Evolutionary conservation across 1,284 basidiomycete genomes (phyloP).

Genomic region (Naganishia sp.): DNA sequence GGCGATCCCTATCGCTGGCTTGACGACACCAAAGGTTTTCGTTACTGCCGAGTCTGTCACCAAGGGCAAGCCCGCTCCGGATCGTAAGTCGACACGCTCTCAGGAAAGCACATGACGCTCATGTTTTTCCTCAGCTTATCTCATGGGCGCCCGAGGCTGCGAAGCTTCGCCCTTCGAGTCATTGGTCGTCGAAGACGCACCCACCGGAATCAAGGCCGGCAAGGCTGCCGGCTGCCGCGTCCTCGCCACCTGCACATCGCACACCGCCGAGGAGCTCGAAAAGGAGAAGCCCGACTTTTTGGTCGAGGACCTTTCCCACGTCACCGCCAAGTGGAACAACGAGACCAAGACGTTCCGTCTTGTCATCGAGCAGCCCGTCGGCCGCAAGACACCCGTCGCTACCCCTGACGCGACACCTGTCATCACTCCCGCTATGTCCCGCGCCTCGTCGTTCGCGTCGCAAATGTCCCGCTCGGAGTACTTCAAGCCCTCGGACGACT

Average conservation of each 20-base stretch:
- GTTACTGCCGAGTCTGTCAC: constrained; percentile 56
- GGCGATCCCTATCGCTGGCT: constrained; percentile 52
- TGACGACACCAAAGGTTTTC: constrained; percentile 53
- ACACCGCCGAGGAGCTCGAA: constrained; percentile 53
- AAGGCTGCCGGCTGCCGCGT: constrained; percentile 55
- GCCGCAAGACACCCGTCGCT: constrained; percentile 46
- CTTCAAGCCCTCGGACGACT: constrained; percentile 45
- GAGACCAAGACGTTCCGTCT: constrained; percentile 48
- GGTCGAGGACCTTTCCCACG: constrained; percentile 53
- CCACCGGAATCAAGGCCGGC: constrained; percentile 55
- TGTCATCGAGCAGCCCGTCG: constrained; percentile 53
- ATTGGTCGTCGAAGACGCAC: constrained; percentile 56
- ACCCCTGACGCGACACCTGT: constrained; percentile 54
- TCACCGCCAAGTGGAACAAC: constrained; percentile 49
- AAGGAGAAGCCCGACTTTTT: constrained; percentile 55
- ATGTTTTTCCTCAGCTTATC: constrained; percentile 43
- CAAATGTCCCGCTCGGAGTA: constrained; percentile 33
- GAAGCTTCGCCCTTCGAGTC: constrained; percentile 52
- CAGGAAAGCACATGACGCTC: background rate
- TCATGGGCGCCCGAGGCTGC: constrained; percentile 53
- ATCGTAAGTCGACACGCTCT: constrained; percentile 38
- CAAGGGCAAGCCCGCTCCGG: constrained; percentile 57
- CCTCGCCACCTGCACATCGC: constrained; percentile 55
- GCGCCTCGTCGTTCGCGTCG: constrained; percentile 48
- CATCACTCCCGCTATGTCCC: constrained; percentile 51